These are phyloP conservation scores for Colletotrichum lentis DNA, from an alignment of 2,329 filamentous ascomycete species.

Conservation along the genomic window DNA sequence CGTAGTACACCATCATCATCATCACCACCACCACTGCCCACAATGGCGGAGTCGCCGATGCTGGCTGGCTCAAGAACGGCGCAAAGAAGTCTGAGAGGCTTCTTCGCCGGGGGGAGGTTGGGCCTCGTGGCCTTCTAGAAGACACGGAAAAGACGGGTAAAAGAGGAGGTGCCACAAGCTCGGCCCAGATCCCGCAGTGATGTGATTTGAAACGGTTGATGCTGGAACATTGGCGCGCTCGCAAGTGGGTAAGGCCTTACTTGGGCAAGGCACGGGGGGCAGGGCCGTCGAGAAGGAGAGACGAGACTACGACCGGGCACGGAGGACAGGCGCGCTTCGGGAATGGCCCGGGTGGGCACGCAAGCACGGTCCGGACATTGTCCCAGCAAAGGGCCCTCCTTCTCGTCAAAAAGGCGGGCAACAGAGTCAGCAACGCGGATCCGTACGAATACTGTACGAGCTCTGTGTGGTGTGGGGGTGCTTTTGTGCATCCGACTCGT, in stretches of 20 bases:
- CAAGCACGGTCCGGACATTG: constrained; percentile 28
- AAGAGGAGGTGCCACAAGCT: constrained; percentile 35
- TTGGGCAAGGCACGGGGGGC: not conserved
- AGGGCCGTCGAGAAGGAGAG: constrained; percentile 21
- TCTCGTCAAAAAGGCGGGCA: constrained; percentile 23
- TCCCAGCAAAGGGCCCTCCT: constrained; percentile 26
- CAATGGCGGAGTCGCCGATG: constrained; percentile 29
- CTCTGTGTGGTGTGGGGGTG: constrained; percentile 35
- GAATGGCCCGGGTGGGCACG: constrained; percentile 24
- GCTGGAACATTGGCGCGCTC: constrained; percentile 31
- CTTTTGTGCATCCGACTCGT: constrained; percentile 36
- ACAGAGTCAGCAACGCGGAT: constrained; percentile 32
- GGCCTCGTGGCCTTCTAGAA: constrained; percentile 35
- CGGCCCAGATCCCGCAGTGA: constrained; percentile 36
- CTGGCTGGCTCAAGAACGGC: constrained; percentile 26
- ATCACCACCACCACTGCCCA: not conserved
- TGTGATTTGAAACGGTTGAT: constrained; percentile 38
- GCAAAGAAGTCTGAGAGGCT: constrained; percentile 10
- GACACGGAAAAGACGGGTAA: constrained; percentile 35
- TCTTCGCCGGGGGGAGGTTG: constrained; percentile 26
- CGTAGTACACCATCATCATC: too few species aligned
- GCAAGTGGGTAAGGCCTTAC: constrained; percentile 14
- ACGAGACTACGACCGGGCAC: constrained; percentile 35
- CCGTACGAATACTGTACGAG: constrained; percentile 15
- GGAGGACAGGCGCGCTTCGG: constrained; percentile 33